Base-by-base conservation (phyloP, 352 stramenopile species). In the Paralagenidium karlingii region DNA sequence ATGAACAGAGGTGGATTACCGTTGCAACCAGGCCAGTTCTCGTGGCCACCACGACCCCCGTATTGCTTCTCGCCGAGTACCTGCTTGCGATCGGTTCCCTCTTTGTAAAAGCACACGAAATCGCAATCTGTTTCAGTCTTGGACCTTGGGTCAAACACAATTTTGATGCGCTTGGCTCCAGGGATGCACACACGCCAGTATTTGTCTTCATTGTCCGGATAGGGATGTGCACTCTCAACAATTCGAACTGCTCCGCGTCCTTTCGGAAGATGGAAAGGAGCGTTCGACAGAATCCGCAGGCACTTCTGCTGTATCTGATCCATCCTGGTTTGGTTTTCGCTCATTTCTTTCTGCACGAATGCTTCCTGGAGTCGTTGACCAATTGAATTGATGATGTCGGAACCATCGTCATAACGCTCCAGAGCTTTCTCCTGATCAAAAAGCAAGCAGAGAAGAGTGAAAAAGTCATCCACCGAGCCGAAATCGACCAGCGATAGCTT, bases 11-110 rank as follows among this genome's bases (percentile, higher is more conserved):
- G 75, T n/a, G 59, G 55, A 5, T 64, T 62, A 6, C 56, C 68
- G 2, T 56, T 63, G 42, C 47, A 83, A 5, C 82, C 84, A 12
- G 81, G 81, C 63, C 69, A 96, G 31, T 91, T 94, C 43, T 82
- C 62, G 29, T 28, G 69, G 3, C 68, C 70, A 10, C 59, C 59
- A 26, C 75, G 58, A 1, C 83, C 83, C 12, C 69, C 55, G 40
- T 82, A 84, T 38, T 78, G 60, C 9, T 57, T 41, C 15, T 77
- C 68, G 1, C 70, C 75, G 43, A 69, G 63, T 8, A 26, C 60
- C 21, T 71, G 58, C 0, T 33, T 47, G 29, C 70, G 64, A 19
- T 76, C 53, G 7, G 66, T 65, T 1, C 60, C 52, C 12, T 52
- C 43, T 22, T 82, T 84, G 54, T 84, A 89, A 40, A 92, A 76